These are phyloP conservation scores for Melanopsichium pennsylvanicum DNA, from an alignment of 1,284 basidiomycete species.

Conservation along the genomic window DNA sequence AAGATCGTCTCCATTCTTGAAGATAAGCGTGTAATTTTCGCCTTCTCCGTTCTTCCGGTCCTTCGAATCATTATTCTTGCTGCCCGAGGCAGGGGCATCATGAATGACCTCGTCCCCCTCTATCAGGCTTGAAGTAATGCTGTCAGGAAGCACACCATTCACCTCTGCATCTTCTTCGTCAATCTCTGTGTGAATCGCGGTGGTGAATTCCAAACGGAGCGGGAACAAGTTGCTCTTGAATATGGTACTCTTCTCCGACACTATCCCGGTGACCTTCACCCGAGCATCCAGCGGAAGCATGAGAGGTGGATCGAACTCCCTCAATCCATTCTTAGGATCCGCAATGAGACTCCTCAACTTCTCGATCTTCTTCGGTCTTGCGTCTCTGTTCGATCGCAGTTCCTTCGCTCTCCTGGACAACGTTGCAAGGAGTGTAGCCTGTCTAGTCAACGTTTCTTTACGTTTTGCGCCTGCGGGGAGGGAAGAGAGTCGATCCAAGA, in stretches of 20 bases:
- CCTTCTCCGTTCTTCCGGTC: constrained; percentile 8
- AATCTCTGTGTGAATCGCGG: not conserved
- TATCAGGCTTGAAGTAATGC: constrained; percentile 32
- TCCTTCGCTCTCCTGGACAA: constrained; percentile 85
- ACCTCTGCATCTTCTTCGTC: not conserved
- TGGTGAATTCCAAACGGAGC: constrained; percentile 81
- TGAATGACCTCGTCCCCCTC: constrained; percentile 16
- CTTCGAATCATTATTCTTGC: not conserved
- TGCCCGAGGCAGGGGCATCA: not conserved
- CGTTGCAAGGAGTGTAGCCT: constrained; percentile 77
- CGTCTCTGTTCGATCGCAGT: constrained; percentile 86
- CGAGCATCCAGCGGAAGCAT: constrained; percentile 84
- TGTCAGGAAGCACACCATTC: constrained; percentile 18
- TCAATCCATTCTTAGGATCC: constrained; percentile 79
- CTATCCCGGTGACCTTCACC: constrained; percentile 82
- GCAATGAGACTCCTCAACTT: constrained; percentile 82
- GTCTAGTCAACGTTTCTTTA: constrained; percentile 67
- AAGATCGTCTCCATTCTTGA: constrained; percentile 98
- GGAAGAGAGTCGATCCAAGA: constrained; percentile 72
- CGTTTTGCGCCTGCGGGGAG: constrained; percentile 12
- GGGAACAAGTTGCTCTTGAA: constrained; percentile 98
- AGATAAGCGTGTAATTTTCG: constrained; percentile 82
- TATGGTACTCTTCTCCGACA: constrained; percentile 87
- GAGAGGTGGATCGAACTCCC: constrained; percentile 48
- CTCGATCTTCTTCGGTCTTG: constrained; percentile 95